Base-by-base conservation (phyloP, 2,329 filamentous ascomycete genomes). In the Arthrobotrys pseudoclavata region DNA sequence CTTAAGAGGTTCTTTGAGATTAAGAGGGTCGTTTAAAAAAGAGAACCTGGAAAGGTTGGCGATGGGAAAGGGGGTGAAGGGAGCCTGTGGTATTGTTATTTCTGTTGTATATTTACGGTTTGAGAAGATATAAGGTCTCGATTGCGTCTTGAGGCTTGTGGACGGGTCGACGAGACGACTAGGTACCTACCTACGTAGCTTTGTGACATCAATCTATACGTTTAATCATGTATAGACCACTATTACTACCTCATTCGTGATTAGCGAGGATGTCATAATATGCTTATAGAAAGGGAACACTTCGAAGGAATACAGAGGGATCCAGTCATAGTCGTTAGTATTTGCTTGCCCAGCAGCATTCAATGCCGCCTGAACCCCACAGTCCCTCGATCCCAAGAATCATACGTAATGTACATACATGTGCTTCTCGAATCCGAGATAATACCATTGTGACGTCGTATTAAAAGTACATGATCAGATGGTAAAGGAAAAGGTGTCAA, bases 1-100 rank as follows among this genome's bases (percentile, higher is more conserved):
- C 85, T 99, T 84, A 96, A 97, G 86, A 90, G 96, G 83, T 99
- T 99, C 88, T 97, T 97, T 83, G 94, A 97, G 90, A 90, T 92
- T 82, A 90, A 91, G 86, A 86, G 89, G 62, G 88, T 91, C 63
- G 88, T 91, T 80, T 91, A 85, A 85, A 57, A n/a, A 7, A 26
- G 53, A 34, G n/a, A 22, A 13, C 9, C 5, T 31, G 13, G n/a
- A 20, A 20, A 5, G 15, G 20, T 20, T 20, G 42, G 42, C 20
- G 4, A 12, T 40, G 2, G 20, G 7, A 53, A 31, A 31, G 5
- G 50, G 22, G 26, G 24, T 5, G 20, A n/a, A 45, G 15, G 34
- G 24, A 10, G 18, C 5, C 10, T 7, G 18, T 50, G 20, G 24
- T 40, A n/a, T 24, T 67, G 40, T 24, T 20, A 18, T 50, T 6